These are phyloP conservation scores for Thecaphora thlaspeos DNA, from an alignment of 1,284 basidiomycete species.

Conservation along the genomic window DNA sequence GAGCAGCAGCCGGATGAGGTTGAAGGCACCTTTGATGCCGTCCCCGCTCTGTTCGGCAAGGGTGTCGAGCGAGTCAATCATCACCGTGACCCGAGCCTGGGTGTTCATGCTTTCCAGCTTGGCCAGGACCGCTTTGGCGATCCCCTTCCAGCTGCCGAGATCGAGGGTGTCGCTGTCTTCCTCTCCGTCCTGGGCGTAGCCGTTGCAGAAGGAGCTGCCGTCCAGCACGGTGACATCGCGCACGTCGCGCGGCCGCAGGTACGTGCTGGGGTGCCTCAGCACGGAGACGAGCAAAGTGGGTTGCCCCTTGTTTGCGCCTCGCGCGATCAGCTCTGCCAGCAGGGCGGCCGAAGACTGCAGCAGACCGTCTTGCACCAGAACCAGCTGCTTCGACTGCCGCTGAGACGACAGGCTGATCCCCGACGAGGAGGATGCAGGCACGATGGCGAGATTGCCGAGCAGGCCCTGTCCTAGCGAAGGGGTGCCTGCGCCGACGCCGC, in stretches of 20 bases:
- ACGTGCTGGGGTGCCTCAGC: constrained; percentile 13
- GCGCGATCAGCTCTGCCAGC: constrained; percentile 32
- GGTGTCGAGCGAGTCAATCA: constrained; percentile 43
- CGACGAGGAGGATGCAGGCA: constrained; percentile 14
- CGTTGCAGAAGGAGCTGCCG: constrained; percentile 12
- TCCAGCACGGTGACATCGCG: constrained; percentile 11
- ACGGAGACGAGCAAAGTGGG: constrained; percentile 18
- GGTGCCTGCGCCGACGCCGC: constrained; percentile 13
- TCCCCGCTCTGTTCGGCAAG: constrained; percentile 11
- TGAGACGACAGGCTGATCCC: constrained; percentile 20
- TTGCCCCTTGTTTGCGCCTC: constrained; percentile 12
- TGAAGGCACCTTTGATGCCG: constrained; percentile 10
- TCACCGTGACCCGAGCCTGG: constrained; percentile 8
- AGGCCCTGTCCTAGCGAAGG: constrained; percentile 26
- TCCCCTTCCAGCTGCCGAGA: neutral
- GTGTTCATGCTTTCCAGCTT: neutral
- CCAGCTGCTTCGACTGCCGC: constrained; percentile 37
- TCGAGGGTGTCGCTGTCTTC: neutral
- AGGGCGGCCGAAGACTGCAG: constrained; percentile 31
- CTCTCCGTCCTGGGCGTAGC: constrained; percentile 3
- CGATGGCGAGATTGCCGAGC: constrained; percentile 18
- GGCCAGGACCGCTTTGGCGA: neutral
- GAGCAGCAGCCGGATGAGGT: constrained; percentile 17
- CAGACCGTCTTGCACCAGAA: constrained; percentile 40
- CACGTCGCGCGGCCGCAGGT: constrained; percentile 6